Conservation (phyloP, 495 filamentous ascomycete species). For the Talaromyces nanjingensis region DNA sequence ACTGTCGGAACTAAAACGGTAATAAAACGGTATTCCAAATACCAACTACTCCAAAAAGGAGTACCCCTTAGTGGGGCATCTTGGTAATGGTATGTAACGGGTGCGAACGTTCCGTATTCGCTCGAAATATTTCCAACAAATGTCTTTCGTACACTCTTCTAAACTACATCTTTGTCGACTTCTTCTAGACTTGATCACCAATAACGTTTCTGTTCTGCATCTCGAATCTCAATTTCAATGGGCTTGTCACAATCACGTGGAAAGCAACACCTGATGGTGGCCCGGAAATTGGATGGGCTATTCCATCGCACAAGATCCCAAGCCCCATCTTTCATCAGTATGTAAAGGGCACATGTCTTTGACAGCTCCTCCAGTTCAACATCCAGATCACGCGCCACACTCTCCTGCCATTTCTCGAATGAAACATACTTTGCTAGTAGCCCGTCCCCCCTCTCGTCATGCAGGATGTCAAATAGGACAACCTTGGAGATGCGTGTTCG, state of each 20-base stretch:
- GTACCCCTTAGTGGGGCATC: too few species aligned
- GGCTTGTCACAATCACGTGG: neutral
- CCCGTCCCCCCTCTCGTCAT: neutral
- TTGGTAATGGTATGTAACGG: too few species aligned
- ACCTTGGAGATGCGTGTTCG: neutral
- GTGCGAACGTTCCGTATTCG: too few species aligned
- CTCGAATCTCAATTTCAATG: neutral
- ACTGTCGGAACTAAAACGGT: too few species aligned
- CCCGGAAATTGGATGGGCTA: neutral
- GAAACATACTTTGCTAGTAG: neutral
- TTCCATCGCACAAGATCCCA: neutral
- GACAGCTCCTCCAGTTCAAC: too few species aligned
- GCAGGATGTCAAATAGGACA: neutral
- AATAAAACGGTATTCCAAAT: too few species aligned
- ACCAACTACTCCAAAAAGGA: too few species aligned
- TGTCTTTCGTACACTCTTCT: too few species aligned
- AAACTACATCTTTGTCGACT: neutral
- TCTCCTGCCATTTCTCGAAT: neutral
- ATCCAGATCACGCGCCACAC: too few species aligned
- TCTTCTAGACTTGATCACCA: neutral
- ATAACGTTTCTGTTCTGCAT: neutral
- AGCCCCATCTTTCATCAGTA: neutral
- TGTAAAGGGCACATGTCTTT: neutral
- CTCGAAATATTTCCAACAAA: too few species aligned
- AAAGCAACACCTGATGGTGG: neutral